Percentiles rank a stretch among this genome's conserved stretches.
Evolutionary conservation across 441 rosid genomes (phyloP).

Genomic region (Theobroma grandiflorum): DNA sequence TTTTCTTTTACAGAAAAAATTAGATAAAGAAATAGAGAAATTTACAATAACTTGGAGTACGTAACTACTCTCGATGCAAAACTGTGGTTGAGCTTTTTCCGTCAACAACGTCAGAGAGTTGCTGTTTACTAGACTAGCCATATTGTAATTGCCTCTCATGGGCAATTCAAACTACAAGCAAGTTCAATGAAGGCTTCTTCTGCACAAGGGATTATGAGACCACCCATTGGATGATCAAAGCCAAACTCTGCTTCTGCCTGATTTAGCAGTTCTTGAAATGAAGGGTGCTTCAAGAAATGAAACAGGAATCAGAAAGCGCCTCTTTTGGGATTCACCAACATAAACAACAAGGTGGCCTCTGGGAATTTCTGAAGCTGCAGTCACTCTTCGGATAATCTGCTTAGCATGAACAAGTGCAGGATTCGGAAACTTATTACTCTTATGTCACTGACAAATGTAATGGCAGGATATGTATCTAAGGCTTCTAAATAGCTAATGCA

Average conservation of each 20-base stretch:
- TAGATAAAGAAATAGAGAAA: not conserved
- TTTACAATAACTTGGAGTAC: not conserved
- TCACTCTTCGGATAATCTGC: not conserved
- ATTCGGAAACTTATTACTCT: not conserved
- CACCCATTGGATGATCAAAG: slow-evolving; percentile 19
- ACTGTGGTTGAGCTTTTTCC: not conserved
- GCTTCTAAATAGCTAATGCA: not conserved
- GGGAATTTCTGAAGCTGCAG: slow-evolving; percentile 23
- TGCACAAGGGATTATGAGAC: slow-evolving; percentile 45
- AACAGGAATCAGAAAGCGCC: slow-evolving; percentile 47
- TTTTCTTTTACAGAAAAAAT: no score
- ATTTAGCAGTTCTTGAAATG: slow-evolving; percentile 44
- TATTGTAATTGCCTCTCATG: not conserved
- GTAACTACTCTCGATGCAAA: not conserved
- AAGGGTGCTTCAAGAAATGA: slow-evolving; percentile 41
- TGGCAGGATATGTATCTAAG: not conserved
- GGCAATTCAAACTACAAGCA: slow-evolving; percentile 22
- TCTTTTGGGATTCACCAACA: slow-evolving; percentile 51
- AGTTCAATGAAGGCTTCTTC: slow-evolving; percentile 44
- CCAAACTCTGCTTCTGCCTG: slow-evolving; percentile 40
- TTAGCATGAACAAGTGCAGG: not conserved
- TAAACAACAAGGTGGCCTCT: slow-evolving; percentile 57
- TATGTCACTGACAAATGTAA: not conserved
- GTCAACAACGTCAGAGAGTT: not conserved
- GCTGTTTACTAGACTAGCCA: not conserved